Evolutionary conservation across 2,329 filamentous ascomycete species (phyloP), one percentile per base, ranked within the genome.

Genomic region (Scytalidium sp.): DNA sequence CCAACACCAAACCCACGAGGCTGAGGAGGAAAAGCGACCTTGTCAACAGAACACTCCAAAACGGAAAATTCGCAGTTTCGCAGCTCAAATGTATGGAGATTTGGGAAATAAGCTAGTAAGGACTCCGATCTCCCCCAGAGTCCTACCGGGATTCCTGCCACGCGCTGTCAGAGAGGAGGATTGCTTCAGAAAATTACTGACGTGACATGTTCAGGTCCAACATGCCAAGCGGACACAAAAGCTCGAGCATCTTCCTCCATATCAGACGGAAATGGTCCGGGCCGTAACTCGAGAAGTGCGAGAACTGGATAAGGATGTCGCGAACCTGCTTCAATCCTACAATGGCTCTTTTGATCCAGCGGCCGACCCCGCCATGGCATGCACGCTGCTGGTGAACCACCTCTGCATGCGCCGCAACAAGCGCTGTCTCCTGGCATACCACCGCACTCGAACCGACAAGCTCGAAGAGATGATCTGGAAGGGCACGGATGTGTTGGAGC

Each of bases 341-440:
- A 83, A 88, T 56, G 88, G 87, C 53, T 86, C 85, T 1, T 97
- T 97, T 74, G 86, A 96, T 60, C 93, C 90, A 85, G 81, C 85
- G 15, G 80, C 85, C 10, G 85, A 97, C 62, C 90, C 90, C 41
- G 89, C 88, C 9, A 87, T 87, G 25, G 92, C 93, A 3, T 96
- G 90, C 65, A 89, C 90, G 2, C 77, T 99, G 20, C 82, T 99
- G 19, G 92, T 97, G 53, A 89, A 97, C 67, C 93, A 99, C 66
- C 75, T 99, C 10, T 91, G 89, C 59, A 97, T 97, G 88, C 85
- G 94, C 44, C 82, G 94, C 49, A 96, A 99, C 69, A 99, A 99
- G 70, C 86, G 94, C 41, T 99, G 94, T 64, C 78, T 99, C 19
- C 81, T 99, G 6, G 92, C 93, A 3, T 99, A 99, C 66, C 94